Base-by-base conservation (phyloP, 768 basidiomycete species). In the Zangia roseola region DNA sequence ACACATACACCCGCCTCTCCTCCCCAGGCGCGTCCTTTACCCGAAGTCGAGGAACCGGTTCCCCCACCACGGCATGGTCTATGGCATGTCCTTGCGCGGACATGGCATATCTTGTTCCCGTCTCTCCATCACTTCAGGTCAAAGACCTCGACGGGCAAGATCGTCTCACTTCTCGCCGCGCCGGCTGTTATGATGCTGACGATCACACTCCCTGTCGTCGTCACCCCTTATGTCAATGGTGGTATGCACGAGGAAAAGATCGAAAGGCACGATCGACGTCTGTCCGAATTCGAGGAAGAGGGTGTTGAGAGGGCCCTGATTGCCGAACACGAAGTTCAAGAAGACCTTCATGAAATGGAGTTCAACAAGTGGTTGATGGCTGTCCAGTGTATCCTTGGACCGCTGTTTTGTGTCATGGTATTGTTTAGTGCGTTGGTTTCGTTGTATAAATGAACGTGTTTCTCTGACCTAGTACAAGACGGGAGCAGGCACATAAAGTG, bases 151-250 rank as follows among this genome's bases (percentile, higher is more conserved):
- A 56, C 86, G 10, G 87, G 86, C 1, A 83, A 82, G 69, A 70
- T 90, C 25, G 87, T 88, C 0, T 81, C 85, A 0, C 56, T 95
- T 21, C 78, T 97, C 47, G 91, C 93, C 4, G 83, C 87, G 0
- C 95, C 95, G 2, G 91, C 93, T 2, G 83, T 99, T 2, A 72
- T 97, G 66, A 74, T 77, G 4, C 71, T 99, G 41, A 97, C 94
- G 0, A 54, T 98, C 17, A 97, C 95, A 0, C 72, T 98, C 10
- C 94, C 94, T 5, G 94, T 99, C 12, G 91, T 94, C 16, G 80
- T 89, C 24, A 82, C 75, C 10, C 77, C 81, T 4, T 83, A 83
- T 56, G 62, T 69, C 6, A 36, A 4, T 3, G 33, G 52, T 12
- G 31, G 45, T 9, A 38, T 36, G 1, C 57, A 54, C 16, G 57